A percentile compares a stretch with the other conserved stretches of the same genome.
Conservation (phyloP, 805 yeast genomes). For the Yamadazyma phyllophila region DNA sequence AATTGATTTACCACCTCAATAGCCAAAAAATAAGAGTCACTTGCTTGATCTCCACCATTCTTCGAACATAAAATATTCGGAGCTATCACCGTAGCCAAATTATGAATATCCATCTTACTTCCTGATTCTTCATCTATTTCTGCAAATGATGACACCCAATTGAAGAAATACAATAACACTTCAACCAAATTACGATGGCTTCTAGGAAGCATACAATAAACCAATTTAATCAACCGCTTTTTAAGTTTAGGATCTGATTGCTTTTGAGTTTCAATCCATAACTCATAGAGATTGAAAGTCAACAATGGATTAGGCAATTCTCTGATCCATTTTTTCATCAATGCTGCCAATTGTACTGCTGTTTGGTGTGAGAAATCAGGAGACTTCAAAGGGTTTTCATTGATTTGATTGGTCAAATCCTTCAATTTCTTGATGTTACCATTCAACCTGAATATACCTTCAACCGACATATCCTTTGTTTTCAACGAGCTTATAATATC, state of each 20-base stretch:
- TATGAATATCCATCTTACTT: conserved; percentile 94
- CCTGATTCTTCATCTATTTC: conserved; percentile 82
- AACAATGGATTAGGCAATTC: conserved; percentile 91
- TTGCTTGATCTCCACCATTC: conserved; percentile 27
- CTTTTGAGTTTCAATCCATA: conserved; percentile 71
- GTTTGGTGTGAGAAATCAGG: conserved; percentile 74
- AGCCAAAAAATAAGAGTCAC: conserved; percentile 81
- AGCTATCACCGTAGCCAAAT: conserved; percentile 90
- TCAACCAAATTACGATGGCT: conserved; percentile 82
- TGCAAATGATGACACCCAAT: conserved; percentile 95
- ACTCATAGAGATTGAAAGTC: conserved; percentile 68
- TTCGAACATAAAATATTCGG: conserved; percentile 80
- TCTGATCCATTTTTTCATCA: conserved; percentile 85
- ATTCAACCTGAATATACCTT: conserved; percentile 93
- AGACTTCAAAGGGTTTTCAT: conserved; percentile 64
- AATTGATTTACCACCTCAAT: conserved; percentile 86
- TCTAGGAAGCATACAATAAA: conserved; percentile 76
- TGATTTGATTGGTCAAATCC: conserved; percentile 70
- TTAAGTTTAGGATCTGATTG: conserved; percentile 46
- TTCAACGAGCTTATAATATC: conserved; percentile 80
- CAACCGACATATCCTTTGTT: conserved; percentile 91
- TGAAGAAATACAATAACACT: conserved; percentile 78
- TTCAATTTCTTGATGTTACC: conserved; percentile 87
- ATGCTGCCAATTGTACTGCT: conserved; percentile 90
- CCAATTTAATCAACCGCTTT: conserved; percentile 56